Percentiles rank a stretch among this genome's conserved stretches.
Conservation (phyloP, 305 asterid species). For the Fraxinus sp. region DNA sequence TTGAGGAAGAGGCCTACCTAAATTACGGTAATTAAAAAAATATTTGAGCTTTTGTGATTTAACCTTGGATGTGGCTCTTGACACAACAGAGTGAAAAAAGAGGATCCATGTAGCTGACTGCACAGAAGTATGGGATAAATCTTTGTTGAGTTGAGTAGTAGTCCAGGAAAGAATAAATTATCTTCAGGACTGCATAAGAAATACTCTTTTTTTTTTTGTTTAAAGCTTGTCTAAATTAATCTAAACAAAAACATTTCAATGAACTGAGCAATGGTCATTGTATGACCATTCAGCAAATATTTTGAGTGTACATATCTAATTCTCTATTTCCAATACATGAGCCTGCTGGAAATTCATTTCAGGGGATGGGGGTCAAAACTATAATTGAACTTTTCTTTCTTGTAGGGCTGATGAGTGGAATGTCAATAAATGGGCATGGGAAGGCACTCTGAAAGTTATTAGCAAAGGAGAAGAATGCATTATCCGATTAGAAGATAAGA, state of each 20-base stretch:
- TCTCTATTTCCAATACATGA: not conserved
- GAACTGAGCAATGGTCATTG: not conserved
- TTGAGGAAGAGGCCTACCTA: not conserved
- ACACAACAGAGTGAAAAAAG: not conserved
- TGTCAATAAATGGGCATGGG: slow-evolving; percentile 98
- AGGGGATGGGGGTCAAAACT: not conserved
- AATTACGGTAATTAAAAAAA: not conserved
- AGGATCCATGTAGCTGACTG: not conserved
- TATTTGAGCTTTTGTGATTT: not conserved
- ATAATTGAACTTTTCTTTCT: slow-evolving; percentile 21
- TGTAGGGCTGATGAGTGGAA: slow-evolving; percentile 97
- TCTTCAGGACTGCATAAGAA: not conserved
- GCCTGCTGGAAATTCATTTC: slow-evolving; percentile 5
- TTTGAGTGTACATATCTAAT: not conserved
- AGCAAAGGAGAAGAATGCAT: slow-evolving; percentile 95
- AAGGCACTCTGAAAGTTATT: slow-evolving; percentile 75
- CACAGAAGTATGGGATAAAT: not conserved
- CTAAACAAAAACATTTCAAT: not conserved
- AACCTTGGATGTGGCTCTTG: not conserved
- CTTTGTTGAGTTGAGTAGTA: not conserved
- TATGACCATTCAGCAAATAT: not conserved
- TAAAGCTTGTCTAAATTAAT: not conserved
- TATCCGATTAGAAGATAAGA: slow-evolving; percentile 79
- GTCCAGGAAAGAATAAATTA: not conserved
- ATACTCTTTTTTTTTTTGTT: not conserved